Conservation (phyloP, 331 rosid species). For the Malus hybrid region DNA sequence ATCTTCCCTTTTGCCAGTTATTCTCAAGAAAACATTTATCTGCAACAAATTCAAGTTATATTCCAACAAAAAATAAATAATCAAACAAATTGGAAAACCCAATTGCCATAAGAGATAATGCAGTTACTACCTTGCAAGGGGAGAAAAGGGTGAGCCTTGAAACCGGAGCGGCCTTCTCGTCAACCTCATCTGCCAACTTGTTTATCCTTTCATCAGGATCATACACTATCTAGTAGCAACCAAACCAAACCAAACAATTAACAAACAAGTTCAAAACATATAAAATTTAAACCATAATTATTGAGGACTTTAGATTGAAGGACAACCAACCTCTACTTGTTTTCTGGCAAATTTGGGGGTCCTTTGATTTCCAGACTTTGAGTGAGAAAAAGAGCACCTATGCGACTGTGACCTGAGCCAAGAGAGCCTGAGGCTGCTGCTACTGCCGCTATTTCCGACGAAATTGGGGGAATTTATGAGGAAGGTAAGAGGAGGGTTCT, state of each 20-base stretch:
- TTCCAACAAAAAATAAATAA: slow-evolving; percentile 6
- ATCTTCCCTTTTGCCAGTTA: slow-evolving; percentile 86
- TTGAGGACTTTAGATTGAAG: neutral
- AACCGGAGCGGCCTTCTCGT: slow-evolving; percentile 54
- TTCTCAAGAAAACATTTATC: slow-evolving; percentile 93
- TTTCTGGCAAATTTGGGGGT: slow-evolving; percentile 34
- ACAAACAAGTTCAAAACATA: neutral
- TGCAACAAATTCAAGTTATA: slow-evolving; percentile 16
- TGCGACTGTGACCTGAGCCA: slow-evolving; percentile 22
- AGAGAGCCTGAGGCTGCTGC: neutral
- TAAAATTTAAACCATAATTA: neutral
- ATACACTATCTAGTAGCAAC: slow-evolving; percentile 55
- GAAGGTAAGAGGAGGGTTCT: slow-evolving; percentile 11
- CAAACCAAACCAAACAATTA: slow-evolving; percentile 7
- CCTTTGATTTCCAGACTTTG: slow-evolving; percentile 29
- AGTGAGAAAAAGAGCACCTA: slow-evolving; percentile 29
- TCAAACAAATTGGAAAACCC: slow-evolving; percentile 9
- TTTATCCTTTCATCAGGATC: slow-evolving; percentile 76
- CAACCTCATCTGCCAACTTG: slow-evolving; percentile 72
- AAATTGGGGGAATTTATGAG: slow-evolving; percentile 28
- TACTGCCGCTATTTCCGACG: slow-evolving; percentile 2
- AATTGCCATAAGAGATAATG: slow-evolving; percentile 3
- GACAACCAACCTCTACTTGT: slow-evolving; percentile 60
- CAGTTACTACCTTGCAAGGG: slow-evolving; percentile 83
- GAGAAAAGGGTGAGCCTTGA: slow-evolving; percentile 90